These are phyloP conservation scores for Wickerhamiella nectarea DNA, from an alignment of 805 yeast genomes.

Conservation along the genomic window DNA sequence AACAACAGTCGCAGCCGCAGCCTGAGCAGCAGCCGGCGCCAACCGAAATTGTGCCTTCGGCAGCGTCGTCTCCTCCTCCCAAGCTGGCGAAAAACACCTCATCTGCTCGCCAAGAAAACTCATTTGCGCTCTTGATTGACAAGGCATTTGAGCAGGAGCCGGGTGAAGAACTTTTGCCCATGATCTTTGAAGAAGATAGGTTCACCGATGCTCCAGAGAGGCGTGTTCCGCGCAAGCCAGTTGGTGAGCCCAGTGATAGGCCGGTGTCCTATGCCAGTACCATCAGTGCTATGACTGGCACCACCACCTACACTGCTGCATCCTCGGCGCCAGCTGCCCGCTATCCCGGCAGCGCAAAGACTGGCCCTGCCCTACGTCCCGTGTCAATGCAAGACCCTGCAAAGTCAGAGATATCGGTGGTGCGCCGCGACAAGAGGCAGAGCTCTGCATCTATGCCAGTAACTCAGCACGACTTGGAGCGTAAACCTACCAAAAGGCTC, in stretches of 20 bases:
- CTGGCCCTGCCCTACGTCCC: conserved; percentile 7
- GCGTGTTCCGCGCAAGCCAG: conserved; percentile 13
- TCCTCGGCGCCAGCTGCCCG: too few species aligned
- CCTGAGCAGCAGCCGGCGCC: background rate
- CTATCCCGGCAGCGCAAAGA: conserved; percentile 4
- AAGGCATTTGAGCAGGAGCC: conserved; percentile 18
- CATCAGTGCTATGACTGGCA: background rate
- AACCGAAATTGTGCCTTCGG: background rate
- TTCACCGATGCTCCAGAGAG: conserved; percentile 28
- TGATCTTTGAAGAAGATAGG: conserved; percentile 30
- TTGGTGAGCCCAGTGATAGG: background rate
- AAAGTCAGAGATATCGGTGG: conserved; percentile 3
- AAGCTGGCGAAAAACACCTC: background rate
- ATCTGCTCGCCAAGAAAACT: background rate
- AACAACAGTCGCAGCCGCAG: background rate
- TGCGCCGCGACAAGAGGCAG: conserved; percentile 4
- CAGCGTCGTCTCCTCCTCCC: background rate
- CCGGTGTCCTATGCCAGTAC: background rate
- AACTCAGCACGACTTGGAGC: background rate
- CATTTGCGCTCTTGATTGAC: conserved; percentile 24
- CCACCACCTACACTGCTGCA: background rate
- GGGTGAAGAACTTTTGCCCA: conserved; percentile 23
- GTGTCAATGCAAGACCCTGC: background rate
- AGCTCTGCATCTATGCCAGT: conserved; percentile 1
- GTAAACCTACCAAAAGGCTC: conserved; percentile 1